These are phyloP conservation scores for Botrytis cinerea DNA, from an alignment of 2,329 filamentous ascomycete genomes.

Conservation along the genomic window DNA sequence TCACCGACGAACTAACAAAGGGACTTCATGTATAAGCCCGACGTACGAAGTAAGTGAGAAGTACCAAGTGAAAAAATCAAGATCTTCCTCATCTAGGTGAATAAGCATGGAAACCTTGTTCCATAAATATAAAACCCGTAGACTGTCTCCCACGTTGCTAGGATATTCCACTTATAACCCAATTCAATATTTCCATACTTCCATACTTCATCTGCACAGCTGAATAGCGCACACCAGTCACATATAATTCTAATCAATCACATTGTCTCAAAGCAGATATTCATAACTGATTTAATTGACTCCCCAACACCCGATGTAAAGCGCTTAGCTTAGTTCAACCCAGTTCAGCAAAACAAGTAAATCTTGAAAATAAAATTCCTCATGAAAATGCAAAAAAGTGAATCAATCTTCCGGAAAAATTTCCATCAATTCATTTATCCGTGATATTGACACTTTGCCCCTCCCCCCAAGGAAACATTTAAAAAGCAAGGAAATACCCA, in stretches of 20 bases:
- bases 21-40: neutral
- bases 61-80: neutral
- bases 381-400: neutral
- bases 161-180: neutral
- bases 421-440: constrained; percentile 2
- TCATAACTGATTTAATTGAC: constrained; percentile 6
- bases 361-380: neutral
- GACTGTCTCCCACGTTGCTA: neutral
- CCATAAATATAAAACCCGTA: neutral
- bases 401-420: neutral
- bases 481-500: neutral
- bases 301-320: constrained; percentile 12
- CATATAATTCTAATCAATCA: neutral
- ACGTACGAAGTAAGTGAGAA: neutral
- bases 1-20: neutral
- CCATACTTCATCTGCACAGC: neutral
- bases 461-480: neutral
- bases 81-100: neutral
- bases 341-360: neutral
- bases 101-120: neutral
- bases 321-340: constrained; percentile 8
- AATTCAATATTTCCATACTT: neutral
- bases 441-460: constrained; percentile 7
- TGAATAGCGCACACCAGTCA: neutral
- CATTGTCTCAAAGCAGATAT: neutral